Conservation (phyloP, 2,329 filamentous ascomycete species). For the Teratosphaeria gauchensis region DNA sequence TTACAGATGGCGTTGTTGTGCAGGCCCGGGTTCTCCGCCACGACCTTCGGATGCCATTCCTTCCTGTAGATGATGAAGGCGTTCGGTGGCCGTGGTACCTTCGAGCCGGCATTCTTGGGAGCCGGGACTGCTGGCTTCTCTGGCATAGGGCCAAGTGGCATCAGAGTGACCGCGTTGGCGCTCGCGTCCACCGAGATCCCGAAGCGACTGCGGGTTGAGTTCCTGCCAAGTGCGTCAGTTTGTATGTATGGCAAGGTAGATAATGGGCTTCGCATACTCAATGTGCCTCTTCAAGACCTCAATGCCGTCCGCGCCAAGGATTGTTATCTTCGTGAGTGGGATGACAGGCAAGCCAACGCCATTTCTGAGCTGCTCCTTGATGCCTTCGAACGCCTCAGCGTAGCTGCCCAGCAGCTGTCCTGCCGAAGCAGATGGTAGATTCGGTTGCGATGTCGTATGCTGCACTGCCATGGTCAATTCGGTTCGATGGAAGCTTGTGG, state of each 20-base stretch:
- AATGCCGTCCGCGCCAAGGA: background rate
- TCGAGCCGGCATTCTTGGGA: no score
- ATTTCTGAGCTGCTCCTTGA: background rate
- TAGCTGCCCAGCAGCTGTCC: background rate
- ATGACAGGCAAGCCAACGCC: background rate
- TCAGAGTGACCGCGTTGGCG: background rate
- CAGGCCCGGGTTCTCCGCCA: background rate
- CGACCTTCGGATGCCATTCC: background rate
- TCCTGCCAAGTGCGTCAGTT: background rate
- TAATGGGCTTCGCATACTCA: conserved; percentile 10
- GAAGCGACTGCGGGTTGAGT: background rate
- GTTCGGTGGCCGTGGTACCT: background rate
- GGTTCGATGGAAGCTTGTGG: background rate
- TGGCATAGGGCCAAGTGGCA: background rate
- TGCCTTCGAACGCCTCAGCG: background rate
- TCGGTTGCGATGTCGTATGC: background rate
- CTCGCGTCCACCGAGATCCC: background rate
- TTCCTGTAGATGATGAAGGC: background rate
- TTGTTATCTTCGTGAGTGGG: background rate
- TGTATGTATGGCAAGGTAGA: background rate
- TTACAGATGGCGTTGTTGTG: background rate
- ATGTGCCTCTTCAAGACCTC: background rate
- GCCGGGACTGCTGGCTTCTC: background rate
- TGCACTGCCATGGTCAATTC: background rate
- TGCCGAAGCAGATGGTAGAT: background rate